Conservation (phyloP, 257 asterid species). For the Verbena officinalis region DNA sequence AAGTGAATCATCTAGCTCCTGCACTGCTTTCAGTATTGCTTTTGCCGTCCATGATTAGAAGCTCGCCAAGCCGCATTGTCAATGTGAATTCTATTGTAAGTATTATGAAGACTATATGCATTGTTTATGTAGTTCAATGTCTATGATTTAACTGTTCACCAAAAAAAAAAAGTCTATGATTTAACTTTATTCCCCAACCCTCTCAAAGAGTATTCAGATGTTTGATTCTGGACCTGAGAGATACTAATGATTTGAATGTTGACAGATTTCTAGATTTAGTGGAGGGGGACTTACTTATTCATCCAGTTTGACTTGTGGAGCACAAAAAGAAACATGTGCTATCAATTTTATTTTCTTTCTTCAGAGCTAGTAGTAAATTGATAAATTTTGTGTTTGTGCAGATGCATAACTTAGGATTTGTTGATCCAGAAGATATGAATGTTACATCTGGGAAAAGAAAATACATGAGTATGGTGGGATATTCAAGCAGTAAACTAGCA, state of each 20-base stretch:
- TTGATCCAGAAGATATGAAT: slow-evolving; percentile 97
- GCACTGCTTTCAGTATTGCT: slow-evolving; percentile 87
- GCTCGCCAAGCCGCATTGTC: slow-evolving; percentile 92
- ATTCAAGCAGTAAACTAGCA: slow-evolving; percentile 84
- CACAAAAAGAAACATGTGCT: slow-evolving; percentile 3
- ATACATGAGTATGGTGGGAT: slow-evolving; percentile 80
- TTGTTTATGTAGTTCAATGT: slow-evolving; percentile 6
- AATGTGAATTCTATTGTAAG: slow-evolving; percentile 91
- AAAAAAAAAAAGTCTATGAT: neutral
- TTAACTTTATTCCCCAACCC: slow-evolving; percentile 13
- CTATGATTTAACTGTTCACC: slow-evolving; percentile 1
- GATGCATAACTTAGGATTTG: slow-evolving; percentile 94
- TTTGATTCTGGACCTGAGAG: slow-evolving; percentile 4
- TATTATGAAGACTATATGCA: slow-evolving; percentile 30
- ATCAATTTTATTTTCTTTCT: neutral
- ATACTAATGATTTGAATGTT: neutral
- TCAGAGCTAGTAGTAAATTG: slow-evolving; percentile 28
- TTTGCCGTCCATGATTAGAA: slow-evolving; percentile 89
- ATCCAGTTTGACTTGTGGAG: slow-evolving; percentile 4
- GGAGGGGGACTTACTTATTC: neutral
- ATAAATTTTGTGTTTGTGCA: slow-evolving; percentile 36
- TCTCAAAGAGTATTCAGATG: neutral
- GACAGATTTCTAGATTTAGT: neutral
- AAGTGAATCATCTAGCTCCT: slow-evolving; percentile 99
- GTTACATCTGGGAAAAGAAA: slow-evolving; percentile 82